Evolutionary conservation across 1,139 yeast species (phyloP), one percentile per base, ranked within the genome.

Genomic region (Dujonia santamariae): DNA sequence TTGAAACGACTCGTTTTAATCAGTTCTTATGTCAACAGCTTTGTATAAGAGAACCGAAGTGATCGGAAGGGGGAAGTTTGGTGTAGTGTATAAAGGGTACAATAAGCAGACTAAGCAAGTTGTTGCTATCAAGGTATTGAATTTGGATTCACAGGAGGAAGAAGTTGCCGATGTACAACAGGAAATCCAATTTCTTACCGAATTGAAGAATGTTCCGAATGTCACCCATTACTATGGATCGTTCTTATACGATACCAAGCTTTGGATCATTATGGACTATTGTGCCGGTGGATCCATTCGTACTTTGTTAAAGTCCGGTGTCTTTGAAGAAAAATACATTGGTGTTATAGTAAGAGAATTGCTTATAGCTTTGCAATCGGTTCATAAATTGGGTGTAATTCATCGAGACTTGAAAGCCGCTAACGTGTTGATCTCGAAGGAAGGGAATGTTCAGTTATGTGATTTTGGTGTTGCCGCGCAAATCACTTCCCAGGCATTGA

Each of bases 391-490:
- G 43, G 96, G 96, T 11, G 95, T 94, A 25, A 92, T 92, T 24
- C 99, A 92, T 59, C 74, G 98, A 44, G 98, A 92, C 59, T 78
- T 92, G 50, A 92, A 92, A 55, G 97, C 98, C 1, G 98, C 98
- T 1, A 92, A 92, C 54, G 86, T 92, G 7, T 71, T 92, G 44
- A 84, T 92, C 34, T 79, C 95, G 7, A 86, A 85, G 47, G 95
- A 85, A 40, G 98, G 98, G 6, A 76, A 75, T 37, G 95, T 92
- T 3, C 88, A 86, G 50, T 69, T 94, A 32, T 92, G 98, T 69
- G 99, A 92, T 58, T 92, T 92, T 62, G 99, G 99, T 21, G 98
- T 92, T 12, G 97, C 98, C 0, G 97, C 97, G 1, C 94, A 87
- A 54, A 67, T 90, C 26, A 78, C 95, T 1, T 73, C 90, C n/a